These are phyloP conservation scores for Imleria badia DNA, from an alignment of 768 basidiomycete species.

Conservation along the genomic window DNA sequence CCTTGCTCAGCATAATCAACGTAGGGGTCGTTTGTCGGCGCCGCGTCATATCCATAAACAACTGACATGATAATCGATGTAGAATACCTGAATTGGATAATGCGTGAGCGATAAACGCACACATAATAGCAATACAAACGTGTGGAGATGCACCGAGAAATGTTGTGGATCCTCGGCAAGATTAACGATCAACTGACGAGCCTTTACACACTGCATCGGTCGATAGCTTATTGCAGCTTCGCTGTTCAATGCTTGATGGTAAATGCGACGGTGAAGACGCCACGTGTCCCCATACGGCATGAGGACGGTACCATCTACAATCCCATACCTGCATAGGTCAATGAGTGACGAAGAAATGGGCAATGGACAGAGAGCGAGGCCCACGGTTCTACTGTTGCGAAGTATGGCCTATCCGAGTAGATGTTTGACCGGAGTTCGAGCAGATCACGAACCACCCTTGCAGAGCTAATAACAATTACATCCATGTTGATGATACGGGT, in stretches of 20 bases:
- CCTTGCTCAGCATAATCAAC: conserved; percentile 20
- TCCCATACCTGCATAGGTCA: conserved; percentile 24
- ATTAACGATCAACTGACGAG: conserved; percentile 33
- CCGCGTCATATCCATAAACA: conserved; percentile 25
- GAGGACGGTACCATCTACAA: conserved; percentile 35
- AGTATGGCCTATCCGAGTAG: conserved; percentile 36
- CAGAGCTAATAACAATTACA: conserved; percentile 29
- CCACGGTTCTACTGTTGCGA: conserved; percentile 24
- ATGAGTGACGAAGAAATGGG: neutral
- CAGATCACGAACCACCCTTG: conserved; percentile 27
- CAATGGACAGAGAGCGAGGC: neutral
- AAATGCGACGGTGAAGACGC: conserved; percentile 35
- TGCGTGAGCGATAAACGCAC: neutral
- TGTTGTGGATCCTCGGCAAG: conserved; percentile 29
- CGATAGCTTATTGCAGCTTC: conserved; percentile 29
- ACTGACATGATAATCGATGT: conserved; percentile 29
- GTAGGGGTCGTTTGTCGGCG: conserved; percentile 21
- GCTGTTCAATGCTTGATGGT: conserved; percentile 35
- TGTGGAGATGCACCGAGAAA: conserved; percentile 24
- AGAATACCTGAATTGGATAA: conserved; percentile 20
- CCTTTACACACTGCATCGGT: conserved; percentile 34
- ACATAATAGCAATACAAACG: conserved; percentile 17
- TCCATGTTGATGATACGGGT: conserved; percentile 22
- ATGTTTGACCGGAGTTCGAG: conserved; percentile 28
- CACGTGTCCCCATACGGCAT: conserved; percentile 41